Evolutionary conservation across 148 eudicot genomes (phyloP).

Genomic region (Salicornia ramosissima): DNA sequence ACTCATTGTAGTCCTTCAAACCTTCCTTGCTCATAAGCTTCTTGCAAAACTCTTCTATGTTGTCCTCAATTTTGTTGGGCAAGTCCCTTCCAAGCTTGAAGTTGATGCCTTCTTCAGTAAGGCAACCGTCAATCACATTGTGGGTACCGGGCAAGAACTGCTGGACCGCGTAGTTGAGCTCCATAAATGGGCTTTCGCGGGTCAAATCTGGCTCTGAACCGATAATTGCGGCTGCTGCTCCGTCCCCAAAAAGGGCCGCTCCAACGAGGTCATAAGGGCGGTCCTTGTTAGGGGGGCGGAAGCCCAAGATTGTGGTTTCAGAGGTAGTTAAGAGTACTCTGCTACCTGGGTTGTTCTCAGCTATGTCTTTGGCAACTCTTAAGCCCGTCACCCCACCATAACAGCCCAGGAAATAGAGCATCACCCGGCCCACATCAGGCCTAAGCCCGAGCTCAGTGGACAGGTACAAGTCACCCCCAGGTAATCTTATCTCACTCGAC

Average conservation of each 20-base stretch:
- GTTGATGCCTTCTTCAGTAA: slow-evolving; percentile 68
- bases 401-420: slow-evolving; percentile 78
- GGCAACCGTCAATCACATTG: slow-evolving; percentile 49
- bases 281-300: slow-evolving; percentile 65
- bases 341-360: slow-evolving; percentile 72
- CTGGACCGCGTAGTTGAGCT: slow-evolving; percentile 56
- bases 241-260: slow-evolving; percentile 78
- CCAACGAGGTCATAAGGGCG: slow-evolving; percentile 82
- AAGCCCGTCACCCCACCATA: slow-evolving; percentile 75
- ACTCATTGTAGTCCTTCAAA: slow-evolving; percentile 37
- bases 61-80: slow-evolving; percentile 60
- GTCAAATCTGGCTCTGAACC: slow-evolving; percentile 40
- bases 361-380: slow-evolving; percentile 71
- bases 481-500: slow-evolving; percentile 64
- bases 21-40: slow-evolving; percentile 46
- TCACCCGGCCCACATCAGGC: slow-evolving; percentile 59
- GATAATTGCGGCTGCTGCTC: slow-evolving; percentile 59
- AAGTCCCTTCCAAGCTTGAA: slow-evolving; percentile 66
- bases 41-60: slow-evolving; percentile 66
- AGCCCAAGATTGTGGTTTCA: slow-evolving; percentile 70
- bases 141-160: slow-evolving; percentile 68
- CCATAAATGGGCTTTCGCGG: slow-evolving; percentile 55
- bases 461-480: slow-evolving; percentile 72
- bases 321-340: slow-evolving; percentile 59
- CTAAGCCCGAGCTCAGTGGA: slow-evolving; percentile 55